Percentiles rank a stretch among this genome's conserved stretches.
Conservation (phyloP, 1,139 yeast genomes). For the Saccharomyces uvarum region DNA sequence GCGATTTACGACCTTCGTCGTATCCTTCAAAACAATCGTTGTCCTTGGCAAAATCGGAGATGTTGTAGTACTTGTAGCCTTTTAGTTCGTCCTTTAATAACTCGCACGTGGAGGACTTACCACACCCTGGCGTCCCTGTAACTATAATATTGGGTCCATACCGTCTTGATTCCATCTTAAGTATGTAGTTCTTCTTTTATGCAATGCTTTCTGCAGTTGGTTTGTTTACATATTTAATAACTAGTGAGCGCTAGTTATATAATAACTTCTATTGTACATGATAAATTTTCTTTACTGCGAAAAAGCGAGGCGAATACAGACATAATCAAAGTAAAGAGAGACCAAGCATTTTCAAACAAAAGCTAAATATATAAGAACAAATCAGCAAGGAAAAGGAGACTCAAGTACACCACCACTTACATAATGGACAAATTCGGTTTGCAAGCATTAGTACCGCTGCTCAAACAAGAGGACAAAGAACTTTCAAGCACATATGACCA, state of each 20-base stretch:
- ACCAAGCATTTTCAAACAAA: neutral
- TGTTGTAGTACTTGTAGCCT: constrained; percentile 50
- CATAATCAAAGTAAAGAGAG: neutral
- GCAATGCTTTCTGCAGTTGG: neutral
- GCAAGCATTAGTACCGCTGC: constrained; percentile 59
- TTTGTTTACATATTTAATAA: neutral
- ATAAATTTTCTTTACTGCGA: neutral
- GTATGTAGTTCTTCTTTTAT: neutral
- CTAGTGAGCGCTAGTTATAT: neutral
- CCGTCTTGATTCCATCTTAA: constrained; percentile 20
- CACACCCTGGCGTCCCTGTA: constrained; percentile 98
- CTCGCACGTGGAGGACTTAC: constrained; percentile 81
- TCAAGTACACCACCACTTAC: constrained; percentile 4
- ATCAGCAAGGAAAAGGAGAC: neutral
- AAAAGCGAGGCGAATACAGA: neutral
- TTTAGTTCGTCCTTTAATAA: constrained; percentile 47
- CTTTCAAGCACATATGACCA: constrained; percentile 23
- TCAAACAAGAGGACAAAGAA: constrained; percentile 36
- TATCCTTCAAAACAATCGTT: constrained; percentile 72
- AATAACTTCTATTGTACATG: neutral
- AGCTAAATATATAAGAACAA: neutral
- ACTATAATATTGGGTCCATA: constrained; percentile 67
- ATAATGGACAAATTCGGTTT: constrained; percentile 61
- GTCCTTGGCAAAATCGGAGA: constrained; percentile 78
- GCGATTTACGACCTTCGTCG: constrained; percentile 77